These are phyloP conservation scores for Bothriochloa decipiens DNA, from an alignment of 176 grass and related monocot species.

Conservation along the genomic window DNA sequence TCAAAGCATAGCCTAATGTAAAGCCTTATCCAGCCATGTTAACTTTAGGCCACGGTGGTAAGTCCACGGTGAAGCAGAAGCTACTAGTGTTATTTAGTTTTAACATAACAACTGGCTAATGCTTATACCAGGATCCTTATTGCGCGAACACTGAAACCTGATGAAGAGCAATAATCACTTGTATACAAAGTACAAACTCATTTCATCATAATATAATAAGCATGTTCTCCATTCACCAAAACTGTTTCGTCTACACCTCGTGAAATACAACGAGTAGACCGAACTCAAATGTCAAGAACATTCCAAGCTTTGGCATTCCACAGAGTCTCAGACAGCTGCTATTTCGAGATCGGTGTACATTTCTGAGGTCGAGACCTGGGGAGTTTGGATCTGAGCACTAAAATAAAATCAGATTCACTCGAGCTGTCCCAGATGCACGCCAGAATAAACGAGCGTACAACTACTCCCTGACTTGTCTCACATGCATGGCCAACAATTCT, in stretches of 20 bases:
- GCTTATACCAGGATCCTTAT: background rate
- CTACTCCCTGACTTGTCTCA: constrained; percentile 38
- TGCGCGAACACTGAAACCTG: background rate
- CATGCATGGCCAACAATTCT: constrained; percentile 27
- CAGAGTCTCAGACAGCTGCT: background rate
- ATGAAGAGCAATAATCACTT: background rate
- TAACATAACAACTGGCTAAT: background rate
- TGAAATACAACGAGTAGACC: background rate
- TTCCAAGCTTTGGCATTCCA: constrained; percentile 24
- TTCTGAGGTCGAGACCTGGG: constrained; percentile 10
- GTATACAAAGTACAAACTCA: background rate
- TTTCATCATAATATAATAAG: background rate
- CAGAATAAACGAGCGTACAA: constrained; percentile 11
- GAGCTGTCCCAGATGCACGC: constrained; percentile 45
- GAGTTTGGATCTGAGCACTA: constrained; percentile 47
- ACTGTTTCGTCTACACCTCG: background rate
- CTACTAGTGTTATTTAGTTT: background rate
- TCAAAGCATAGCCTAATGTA: too few species aligned
- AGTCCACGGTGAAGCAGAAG: background rate
- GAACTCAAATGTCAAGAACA: constrained; percentile 40
- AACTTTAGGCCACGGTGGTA: background rate
- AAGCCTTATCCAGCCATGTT: background rate
- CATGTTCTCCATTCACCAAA: background rate
- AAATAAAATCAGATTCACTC: constrained; percentile 35
- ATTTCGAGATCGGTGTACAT: constrained; percentile 25